Base-by-base conservation (phyloP, 495 filamentous ascomycete genomes). In the Apiosordaria backusii region DNA sequence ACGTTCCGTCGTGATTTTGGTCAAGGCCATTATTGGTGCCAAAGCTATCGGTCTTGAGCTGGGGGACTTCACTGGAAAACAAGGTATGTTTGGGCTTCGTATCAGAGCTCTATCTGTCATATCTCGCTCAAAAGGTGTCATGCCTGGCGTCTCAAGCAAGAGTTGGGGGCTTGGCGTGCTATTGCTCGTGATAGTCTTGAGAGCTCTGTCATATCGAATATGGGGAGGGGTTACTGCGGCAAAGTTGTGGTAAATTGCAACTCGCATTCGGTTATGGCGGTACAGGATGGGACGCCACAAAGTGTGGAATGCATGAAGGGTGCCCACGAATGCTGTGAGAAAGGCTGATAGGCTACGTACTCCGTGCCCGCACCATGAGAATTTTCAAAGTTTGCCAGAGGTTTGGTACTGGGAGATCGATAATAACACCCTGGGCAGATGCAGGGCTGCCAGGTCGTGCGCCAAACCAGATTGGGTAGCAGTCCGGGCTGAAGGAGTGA, bases 381-480 rank as follows among this genome's bases (percentile, higher is more conserved):
- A 45, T 13, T 45, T 45, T 13, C 35, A 40, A 60, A 15, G 57
- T 58, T 59, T 29, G 64, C 60, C 67, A 67, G 23, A 57, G 35
- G 61, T 65, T 63, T 61, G 59, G 64, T 50, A 45, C 65, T 27
- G 35, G 4, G 52, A 45, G 59, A 67, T 67, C 59, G 62, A 68
- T 65, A 65, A 58, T 65, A 55, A 61, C 64, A 69, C 60, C 60
- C 64, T 66, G n/a, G n/a, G 18, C 24, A 55, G 60, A 50, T 59
- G 58, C 19, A 59, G 55, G 45, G 52, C 25, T 27, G 21, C 19
- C 45, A 18, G 13, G 59, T 18, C 45, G 4, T 61, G 27, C 59
- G 3, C 59, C 59, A 61, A 45, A n/a, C 59, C n/a, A 21, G 29
- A 61, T 61, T 19, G 59, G 59, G 59, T 50, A 61, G 59, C 59